Base-by-base conservation (phyloP, 2,329 filamentous ascomycete genomes). In the Stagonosporopsis chrysanthemi region DNA sequence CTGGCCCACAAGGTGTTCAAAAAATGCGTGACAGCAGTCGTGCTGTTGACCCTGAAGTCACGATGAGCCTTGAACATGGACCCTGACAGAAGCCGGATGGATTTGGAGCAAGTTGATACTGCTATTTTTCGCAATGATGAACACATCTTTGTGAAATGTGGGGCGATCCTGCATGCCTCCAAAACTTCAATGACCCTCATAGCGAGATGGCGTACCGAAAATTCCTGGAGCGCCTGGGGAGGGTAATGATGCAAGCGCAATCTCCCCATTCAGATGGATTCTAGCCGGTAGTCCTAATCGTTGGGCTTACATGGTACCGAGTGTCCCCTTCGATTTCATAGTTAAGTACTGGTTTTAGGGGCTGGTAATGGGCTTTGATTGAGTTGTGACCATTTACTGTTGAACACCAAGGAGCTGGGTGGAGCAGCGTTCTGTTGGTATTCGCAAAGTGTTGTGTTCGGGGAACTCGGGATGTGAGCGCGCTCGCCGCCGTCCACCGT, bases 61-160 rank as follows among this genome's bases (percentile, higher is more conserved):
- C 65, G 45, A 66, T 48, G 69, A 3, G 69, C 57, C 36, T 68
- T 57, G 28, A 70, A 66, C 0, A 81, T 62, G 0, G 77, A 73
- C 38, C 75, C 65, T 4, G 82, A 72, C 2, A 82, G 66, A 58
- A 81, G 2, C 79, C 78, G 12, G 74, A 78, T 23, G 78, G 82
- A 62, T 82, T 82, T 11, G 82, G 80, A 3, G 65, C 58, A n/a
- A 66, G 58, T 12, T 65, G 39, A 56, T 26, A 1, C 69, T 70
- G 1, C 72, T 71, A 41, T 76, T 78, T 2, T 33, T 33, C 15
- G 60, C 40, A 15, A 33, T 59, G 8, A 67, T 50, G 0, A 49
- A 53, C 6, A 79, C 74, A 59, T 80, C 72, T 29, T 67, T 74
- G 52, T 78, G 61, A 43, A 75, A 75, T 1, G 74, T 72, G 2